These are phyloP conservation scores for Phylloporus sp. DNA, from an alignment of 768 basidiomycete species.

Conservation along the genomic window DNA sequence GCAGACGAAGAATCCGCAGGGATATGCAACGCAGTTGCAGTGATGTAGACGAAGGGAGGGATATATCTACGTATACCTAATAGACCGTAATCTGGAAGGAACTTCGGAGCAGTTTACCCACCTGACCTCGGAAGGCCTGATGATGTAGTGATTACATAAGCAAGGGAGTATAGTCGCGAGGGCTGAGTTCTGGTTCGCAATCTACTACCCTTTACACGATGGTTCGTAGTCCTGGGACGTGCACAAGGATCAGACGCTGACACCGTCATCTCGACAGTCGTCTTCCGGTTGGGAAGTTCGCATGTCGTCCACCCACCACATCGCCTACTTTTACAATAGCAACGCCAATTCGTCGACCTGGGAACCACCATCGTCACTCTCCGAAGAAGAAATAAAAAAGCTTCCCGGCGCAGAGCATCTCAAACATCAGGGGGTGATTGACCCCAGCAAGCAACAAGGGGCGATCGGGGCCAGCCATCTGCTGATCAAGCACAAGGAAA, in stretches of 20 bases:
- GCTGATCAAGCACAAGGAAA: conserved; percentile 84
- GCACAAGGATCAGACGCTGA: conserved; percentile 9
- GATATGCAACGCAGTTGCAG: conserved; percentile 44
- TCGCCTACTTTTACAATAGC: conserved; percentile 88
- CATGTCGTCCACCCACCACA: conserved; percentile 67
- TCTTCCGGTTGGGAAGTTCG: conserved; percentile 72
- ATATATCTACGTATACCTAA: conserved; percentile 19
- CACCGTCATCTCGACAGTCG: conserved; percentile 10
- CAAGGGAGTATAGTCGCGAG: neutral
- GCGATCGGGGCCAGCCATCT: conserved; percentile 94
- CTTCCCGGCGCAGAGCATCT: conserved; percentile 69
- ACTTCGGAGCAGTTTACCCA: too few relatives aligned
- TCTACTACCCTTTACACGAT: conserved; percentile 12
- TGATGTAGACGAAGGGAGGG: conserved; percentile 10
- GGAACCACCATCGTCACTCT: conserved; percentile 54
- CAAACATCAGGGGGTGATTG: conserved; percentile 15
- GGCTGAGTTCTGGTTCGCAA: too few relatives aligned
- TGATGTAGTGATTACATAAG: conserved; percentile 12
- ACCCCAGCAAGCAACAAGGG: too few relatives aligned
- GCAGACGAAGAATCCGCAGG: conserved; percentile 88
- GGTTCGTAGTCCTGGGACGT: conserved; percentile 15
- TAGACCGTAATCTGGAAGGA: neutral
- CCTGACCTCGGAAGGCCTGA: too few relatives aligned
- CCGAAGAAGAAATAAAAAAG: conserved; percentile 50
- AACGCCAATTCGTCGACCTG: conserved; percentile 69